A percentile compares a stretch with the other conserved stretches of the same genome.
These are phyloP conservation scores for Xylaria sp. DNA, from an alignment of 2,329 filamentous ascomycete genomes.

Conservation along the genomic window DNA sequence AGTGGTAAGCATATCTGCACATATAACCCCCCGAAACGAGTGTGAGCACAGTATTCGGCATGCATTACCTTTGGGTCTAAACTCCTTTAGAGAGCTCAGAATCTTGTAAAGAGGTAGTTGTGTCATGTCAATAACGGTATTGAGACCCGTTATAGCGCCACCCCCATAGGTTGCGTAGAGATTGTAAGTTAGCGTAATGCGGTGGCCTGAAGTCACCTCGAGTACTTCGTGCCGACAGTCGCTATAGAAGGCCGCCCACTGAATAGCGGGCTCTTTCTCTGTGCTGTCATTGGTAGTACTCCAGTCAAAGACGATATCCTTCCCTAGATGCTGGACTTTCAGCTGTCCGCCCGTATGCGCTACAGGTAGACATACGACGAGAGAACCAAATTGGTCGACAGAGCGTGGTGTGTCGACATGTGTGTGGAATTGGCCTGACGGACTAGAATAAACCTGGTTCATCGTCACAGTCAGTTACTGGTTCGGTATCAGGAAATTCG, in stretches of 20 bases:
- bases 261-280: neutral
- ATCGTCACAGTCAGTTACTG: neutral
- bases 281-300: neutral
- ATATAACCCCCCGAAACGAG: neutral
- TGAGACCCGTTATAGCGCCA: neutral
- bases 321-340: neutral
- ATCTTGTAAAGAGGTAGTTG: neutral
- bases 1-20: neutral
- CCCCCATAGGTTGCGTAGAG: neutral
- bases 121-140: neutral
- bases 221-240: neutral
- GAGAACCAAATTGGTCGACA: neutral
- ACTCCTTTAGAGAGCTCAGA: neutral
- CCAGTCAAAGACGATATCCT: neutral
- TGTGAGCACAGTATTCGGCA: too few relatives aligned
- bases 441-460: neutral
- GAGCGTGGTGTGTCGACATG: neutral
- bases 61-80: neutral
- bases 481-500: neutral
- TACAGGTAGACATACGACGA: neutral
- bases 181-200: neutral
- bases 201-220: neutral
- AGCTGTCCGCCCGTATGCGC: neutral
- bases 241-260: neutral
- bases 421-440: neutral